Evolutionary conservation across 192 early-diverging fungal species (phyloP).

Genomic region (Blastocladiella britannica): DNA sequence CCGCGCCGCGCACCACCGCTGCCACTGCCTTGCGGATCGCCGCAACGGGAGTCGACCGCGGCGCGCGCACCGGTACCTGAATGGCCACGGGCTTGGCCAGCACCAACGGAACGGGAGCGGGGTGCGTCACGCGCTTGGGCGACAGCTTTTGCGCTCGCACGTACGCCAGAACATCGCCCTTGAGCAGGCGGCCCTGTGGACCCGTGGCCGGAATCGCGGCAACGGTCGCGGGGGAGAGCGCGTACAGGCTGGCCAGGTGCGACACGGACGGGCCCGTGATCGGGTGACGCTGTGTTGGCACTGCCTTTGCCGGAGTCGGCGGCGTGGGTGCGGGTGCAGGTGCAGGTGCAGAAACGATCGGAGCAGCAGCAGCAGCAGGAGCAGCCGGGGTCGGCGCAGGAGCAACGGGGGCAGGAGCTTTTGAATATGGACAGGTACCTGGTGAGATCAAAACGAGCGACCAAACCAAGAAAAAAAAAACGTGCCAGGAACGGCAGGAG

Average conservation of each 20-base stretch:
- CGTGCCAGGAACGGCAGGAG: background rate
- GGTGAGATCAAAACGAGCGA: no score
- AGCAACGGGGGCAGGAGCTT: background rate
- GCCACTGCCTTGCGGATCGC: background rate
- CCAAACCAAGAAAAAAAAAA: no score
- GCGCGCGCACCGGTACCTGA: background rate
- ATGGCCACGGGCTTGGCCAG: background rate
- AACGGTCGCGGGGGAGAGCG: background rate
- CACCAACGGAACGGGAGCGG: background rate
- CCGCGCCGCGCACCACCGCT: background rate
- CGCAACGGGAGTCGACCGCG: no score
- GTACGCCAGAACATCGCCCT: slow-evolving; percentile 51
- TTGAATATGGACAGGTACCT: no score
- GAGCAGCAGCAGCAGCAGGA: background rate
- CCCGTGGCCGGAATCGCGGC: background rate
- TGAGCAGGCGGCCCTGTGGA: slow-evolving; percentile 35
- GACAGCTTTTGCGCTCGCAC: slow-evolving; percentile 12
- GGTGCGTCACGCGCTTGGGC: background rate
- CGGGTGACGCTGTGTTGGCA: background rate
- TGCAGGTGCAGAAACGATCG: background rate
- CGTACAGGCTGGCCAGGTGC: background rate
- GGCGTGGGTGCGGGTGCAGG: background rate
- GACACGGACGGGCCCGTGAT: background rate
- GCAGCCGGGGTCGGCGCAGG: background rate
- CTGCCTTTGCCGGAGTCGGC: background rate